Evolutionary conservation across 2,329 filamentous ascomycete genomes (phyloP).

Genomic region (Aspergillus uvarum): DNA sequence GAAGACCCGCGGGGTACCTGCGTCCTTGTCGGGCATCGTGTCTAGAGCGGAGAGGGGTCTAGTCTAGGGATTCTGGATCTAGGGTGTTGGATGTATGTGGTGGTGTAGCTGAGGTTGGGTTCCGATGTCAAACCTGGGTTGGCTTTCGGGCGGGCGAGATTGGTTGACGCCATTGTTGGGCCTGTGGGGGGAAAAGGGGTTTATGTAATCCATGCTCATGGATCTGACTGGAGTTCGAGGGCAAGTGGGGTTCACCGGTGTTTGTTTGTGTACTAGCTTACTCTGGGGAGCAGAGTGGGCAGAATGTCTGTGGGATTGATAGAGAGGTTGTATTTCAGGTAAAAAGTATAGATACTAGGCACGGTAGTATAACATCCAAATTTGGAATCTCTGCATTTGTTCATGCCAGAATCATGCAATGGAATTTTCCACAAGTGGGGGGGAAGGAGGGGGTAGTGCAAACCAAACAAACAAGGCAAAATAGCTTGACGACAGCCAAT

Average conservation of each 20-base stretch:
- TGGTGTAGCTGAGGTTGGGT: not conserved
- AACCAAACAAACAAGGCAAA: no score
- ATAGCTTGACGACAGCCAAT: no score
- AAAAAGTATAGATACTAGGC: no score
- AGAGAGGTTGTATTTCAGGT: no score
- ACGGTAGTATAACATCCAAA: no score
- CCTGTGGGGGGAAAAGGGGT: not conserved
- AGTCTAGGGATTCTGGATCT: not conserved
- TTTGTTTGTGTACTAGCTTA: not conserved
- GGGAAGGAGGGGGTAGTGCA: no score
- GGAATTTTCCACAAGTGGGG: no score
- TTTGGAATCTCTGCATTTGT: no score
- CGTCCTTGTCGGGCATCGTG: slow-evolving; percentile 40
- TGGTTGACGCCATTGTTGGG: not conserved
- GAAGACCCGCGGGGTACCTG: slow-evolving; percentile 36
- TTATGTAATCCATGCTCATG: not conserved
- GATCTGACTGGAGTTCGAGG: no score
- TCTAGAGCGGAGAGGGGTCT: not conserved
- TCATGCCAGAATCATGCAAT: no score
- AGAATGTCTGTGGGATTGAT: no score
- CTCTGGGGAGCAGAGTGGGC: not conserved
- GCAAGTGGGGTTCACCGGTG: not conserved
- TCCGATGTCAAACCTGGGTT: not conserved
- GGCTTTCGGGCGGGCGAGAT: not conserved
- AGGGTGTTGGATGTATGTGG: not conserved